Conservation (phyloP, 805 yeast genomes). For the Zygoascus ofunaensis region DNA sequence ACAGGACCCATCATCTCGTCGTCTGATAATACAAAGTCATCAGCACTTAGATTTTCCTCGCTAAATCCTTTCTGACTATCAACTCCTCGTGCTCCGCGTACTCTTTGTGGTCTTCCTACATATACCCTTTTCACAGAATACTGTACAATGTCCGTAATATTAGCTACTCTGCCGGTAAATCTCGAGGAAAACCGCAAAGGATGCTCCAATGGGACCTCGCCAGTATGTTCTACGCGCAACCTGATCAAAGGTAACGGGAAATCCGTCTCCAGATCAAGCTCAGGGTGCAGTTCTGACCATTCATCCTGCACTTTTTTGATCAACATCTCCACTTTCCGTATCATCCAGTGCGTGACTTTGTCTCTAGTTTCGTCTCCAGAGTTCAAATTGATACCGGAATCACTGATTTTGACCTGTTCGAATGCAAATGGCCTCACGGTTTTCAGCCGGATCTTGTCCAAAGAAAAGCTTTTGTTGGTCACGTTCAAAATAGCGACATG, state of each 20-base stretch:
- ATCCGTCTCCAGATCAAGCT: constrained; percentile 26
- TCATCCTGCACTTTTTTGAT: constrained; percentile 48
- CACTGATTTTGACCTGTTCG: constrained; percentile 49
- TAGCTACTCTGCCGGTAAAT: constrained; percentile 87
- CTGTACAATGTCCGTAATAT: constrained; percentile 74
- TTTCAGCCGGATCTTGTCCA: constrained; percentile 54
- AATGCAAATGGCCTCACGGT: constrained; percentile 78
- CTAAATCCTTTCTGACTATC: background rate
- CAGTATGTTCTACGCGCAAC: constrained; percentile 77
- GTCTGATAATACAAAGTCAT: constrained; percentile 3
- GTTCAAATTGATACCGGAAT: constrained; percentile 50
- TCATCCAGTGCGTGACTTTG: constrained; percentile 51
- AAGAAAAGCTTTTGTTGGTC: constrained; percentile 43
- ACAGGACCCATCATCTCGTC: constrained; percentile 32
- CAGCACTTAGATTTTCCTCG: background rate
- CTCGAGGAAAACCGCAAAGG: constrained; percentile 80
- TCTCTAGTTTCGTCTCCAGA: constrained; percentile 42
- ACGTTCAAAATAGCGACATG: constrained; percentile 64
- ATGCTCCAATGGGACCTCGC: constrained; percentile 87
- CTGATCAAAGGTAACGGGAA: constrained; percentile 77
- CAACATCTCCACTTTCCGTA: constrained; percentile 55
- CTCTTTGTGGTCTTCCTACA: constrained; percentile 1
- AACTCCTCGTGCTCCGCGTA: background rate
- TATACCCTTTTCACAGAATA: constrained; percentile 46
- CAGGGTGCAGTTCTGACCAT: constrained; percentile 31